Evolutionary conservation across 2,329 filamentous ascomycete genomes (phyloP).

Genomic region (Penicillium palitans): DNA sequence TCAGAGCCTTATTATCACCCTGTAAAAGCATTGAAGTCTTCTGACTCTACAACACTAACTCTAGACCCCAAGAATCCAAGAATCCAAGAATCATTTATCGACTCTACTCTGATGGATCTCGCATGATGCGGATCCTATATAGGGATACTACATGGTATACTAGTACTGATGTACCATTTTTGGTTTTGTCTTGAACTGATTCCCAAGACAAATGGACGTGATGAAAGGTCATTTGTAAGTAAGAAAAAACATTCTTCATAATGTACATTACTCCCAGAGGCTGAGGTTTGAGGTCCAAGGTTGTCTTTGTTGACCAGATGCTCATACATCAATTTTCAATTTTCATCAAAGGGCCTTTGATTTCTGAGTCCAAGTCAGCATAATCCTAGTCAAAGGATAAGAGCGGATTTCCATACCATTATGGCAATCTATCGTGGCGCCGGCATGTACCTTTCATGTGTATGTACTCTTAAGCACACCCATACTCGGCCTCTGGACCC

Average conservation of each 20-base stretch:
- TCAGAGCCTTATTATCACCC: not conserved
- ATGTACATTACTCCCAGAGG: slow-evolving; percentile 2
- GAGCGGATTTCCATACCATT: slow-evolving; percentile 25
- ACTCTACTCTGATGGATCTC: slow-evolving; percentile 5
- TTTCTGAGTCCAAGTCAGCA: slow-evolving; percentile 26
- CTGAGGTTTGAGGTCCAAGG: not conserved
- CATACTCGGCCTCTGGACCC: not conserved
- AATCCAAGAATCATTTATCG: not conserved
- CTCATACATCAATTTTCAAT: slow-evolving; percentile 2
- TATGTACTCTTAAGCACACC: not conserved
- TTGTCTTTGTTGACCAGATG: slow-evolving; percentile 1
- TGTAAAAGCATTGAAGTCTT: not conserved
- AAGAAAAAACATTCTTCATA: not conserved
- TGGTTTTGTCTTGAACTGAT: not conserved
- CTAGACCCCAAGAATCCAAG: not conserved
- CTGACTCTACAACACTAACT: not conserved
- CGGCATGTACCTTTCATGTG: slow-evolving; percentile 26
- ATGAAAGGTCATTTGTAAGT: not conserved
- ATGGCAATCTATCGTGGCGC: slow-evolving; percentile 29
- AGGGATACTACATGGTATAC: not conserved
- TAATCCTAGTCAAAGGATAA: not conserved
- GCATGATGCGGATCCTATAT: slow-evolving; percentile 10
- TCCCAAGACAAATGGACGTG: not conserved
- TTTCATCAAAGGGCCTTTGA: slow-evolving; percentile 16
- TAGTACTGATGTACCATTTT: not conserved